Evolutionary conservation across 2,329 filamentous ascomycete species (phyloP).

Genomic region (Dactylellina cionopaga): DNA sequence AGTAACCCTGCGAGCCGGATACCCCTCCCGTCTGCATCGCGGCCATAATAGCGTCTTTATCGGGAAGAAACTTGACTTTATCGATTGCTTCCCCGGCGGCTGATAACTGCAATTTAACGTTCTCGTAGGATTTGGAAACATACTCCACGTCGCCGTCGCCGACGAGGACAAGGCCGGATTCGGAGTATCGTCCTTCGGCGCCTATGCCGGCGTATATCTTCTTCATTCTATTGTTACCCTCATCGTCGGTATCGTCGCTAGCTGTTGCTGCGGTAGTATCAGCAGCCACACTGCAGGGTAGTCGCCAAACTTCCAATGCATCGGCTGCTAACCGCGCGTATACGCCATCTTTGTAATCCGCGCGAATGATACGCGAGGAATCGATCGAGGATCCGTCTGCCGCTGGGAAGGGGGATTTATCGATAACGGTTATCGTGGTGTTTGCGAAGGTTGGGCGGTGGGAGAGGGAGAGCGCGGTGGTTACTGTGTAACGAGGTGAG

Average conservation of each 20-base stretch:
- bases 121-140: constrained; percentile 70
- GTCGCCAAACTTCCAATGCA: constrained; percentile 76
- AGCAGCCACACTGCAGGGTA: neutral
- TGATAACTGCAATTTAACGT: constrained; percentile 67
- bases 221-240: neutral
- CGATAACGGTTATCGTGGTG: constrained; percentile 71
- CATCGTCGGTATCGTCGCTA: neutral
- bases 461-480: constrained; percentile 55
- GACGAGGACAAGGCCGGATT: constrained; percentile 75
- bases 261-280: neutral
- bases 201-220: constrained; percentile 66
- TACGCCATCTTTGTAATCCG: constrained; percentile 81
- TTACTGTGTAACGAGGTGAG: constrained; percentile 55
- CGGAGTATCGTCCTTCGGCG: constrained; percentile 73
- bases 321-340: constrained; percentile 79
- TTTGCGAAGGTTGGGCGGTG: constrained; percentile 66
- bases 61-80: constrained; percentile 61
- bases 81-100: constrained; percentile 57
- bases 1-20: constrained; percentile 74
- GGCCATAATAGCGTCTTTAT: constrained; percentile 62
- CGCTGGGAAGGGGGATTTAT: constrained; percentile 70
- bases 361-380: constrained; percentile 71
- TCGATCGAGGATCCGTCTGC: constrained; percentile 71
- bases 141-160: constrained; percentile 68
- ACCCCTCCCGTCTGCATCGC: constrained; percentile 65